These are phyloP conservation scores for Hypholoma fasciculare DNA, from an alignment of 768 basidiomycete species.

Conservation along the genomic window DNA sequence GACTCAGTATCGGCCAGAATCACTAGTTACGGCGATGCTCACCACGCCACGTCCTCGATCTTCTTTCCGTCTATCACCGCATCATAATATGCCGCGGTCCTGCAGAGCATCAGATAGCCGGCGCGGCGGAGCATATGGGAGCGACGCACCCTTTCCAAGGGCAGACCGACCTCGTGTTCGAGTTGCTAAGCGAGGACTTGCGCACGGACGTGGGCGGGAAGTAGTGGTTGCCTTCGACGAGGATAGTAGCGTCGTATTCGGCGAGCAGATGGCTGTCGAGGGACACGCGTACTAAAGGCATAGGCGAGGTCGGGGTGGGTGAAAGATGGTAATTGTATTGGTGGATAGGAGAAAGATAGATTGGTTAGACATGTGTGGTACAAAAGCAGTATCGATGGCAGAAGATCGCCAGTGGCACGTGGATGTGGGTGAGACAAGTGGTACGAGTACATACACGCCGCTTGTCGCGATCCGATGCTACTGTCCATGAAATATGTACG, in stretches of 20 bases:
- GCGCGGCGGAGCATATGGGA: not conserved
- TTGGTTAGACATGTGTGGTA: not conserved
- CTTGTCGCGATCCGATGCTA: too few relatives aligned
- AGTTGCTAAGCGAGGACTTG: slow-evolving; percentile 44
- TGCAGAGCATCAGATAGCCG: slow-evolving; percentile 19
- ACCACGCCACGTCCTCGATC: slow-evolving; percentile 70
- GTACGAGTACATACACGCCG: too few relatives aligned
- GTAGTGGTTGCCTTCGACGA: slow-evolving; percentile 72
- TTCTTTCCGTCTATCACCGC: slow-evolving; percentile 46
- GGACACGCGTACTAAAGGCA: slow-evolving; percentile 45
- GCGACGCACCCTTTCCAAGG: slow-evolving; percentile 70
- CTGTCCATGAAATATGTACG: too few relatives aligned
- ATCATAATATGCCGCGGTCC: slow-evolving; percentile 68
- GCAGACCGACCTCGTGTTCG: slow-evolving; percentile 52
- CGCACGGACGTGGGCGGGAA: slow-evolving; percentile 63
- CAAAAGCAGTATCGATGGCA: not conserved
- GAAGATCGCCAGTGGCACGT: too few relatives aligned
- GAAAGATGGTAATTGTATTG: not conserved
- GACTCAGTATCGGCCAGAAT: too few relatives aligned
- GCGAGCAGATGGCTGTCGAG: slow-evolving; percentile 56
- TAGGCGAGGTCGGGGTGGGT: slow-evolving; percentile 13
- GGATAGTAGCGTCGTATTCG: slow-evolving; percentile 51
- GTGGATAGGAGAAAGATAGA: not conserved
- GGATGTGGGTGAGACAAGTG: too few relatives aligned
- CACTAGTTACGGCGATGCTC: not conserved